Percentiles rank a stretch among this genome's conserved stretches.
These are phyloP conservation scores for Saturnispora sanitii DNA, from an alignment of 805 yeast genomes.

Conservation along the genomic window DNA sequence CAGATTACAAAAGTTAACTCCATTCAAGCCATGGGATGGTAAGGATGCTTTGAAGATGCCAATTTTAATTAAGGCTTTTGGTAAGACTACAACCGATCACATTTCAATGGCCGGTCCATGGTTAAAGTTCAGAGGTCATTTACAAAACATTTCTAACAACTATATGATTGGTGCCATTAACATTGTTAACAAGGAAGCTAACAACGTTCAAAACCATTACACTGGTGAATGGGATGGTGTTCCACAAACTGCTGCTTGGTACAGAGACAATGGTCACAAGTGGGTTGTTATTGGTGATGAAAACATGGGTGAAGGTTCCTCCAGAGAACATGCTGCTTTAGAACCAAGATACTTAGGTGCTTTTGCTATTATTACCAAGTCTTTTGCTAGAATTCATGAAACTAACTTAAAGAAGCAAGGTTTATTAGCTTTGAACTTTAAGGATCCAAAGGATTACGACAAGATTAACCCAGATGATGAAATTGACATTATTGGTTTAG, in stretches of 20 bases:
- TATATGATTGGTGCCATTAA: constrained; percentile 99
- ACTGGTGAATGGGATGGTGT: constrained; percentile 91
- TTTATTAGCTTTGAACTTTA: constrained; percentile 92
- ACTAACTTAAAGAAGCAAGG: constrained; percentile 99
- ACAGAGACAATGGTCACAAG: constrained; percentile 84
- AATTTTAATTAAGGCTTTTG: constrained; percentile 89
- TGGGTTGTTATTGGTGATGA: constrained; percentile 99
- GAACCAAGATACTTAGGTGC: constrained; percentile 99
- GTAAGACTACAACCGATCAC: constrained; percentile 99
- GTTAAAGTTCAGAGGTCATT: constrained; percentile 99
- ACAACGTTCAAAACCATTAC: constrained; percentile 79
- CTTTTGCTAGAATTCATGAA: constrained; percentile 98
- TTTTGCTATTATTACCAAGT: constrained; percentile 93
- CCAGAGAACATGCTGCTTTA: constrained; percentile 99
- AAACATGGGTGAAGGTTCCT: constrained; percentile 99
- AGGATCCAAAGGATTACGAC: constrained; percentile 83
- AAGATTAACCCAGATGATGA: constrained; percentile 85
- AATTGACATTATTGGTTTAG: constrained; percentile 78
- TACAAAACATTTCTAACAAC: constrained; percentile 96
- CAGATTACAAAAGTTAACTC: constrained; percentile 89
- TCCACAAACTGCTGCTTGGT: constrained; percentile 91
- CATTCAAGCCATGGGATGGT: constrained; percentile 95
- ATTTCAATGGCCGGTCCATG: constrained; percentile 99
- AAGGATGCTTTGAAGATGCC: constrained; percentile 85
- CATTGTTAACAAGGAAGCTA: constrained; percentile 92